These are phyloP conservation scores for Xylaria sp. DNA, from an alignment of 2,329 filamentous ascomycete species.

Conservation along the genomic window DNA sequence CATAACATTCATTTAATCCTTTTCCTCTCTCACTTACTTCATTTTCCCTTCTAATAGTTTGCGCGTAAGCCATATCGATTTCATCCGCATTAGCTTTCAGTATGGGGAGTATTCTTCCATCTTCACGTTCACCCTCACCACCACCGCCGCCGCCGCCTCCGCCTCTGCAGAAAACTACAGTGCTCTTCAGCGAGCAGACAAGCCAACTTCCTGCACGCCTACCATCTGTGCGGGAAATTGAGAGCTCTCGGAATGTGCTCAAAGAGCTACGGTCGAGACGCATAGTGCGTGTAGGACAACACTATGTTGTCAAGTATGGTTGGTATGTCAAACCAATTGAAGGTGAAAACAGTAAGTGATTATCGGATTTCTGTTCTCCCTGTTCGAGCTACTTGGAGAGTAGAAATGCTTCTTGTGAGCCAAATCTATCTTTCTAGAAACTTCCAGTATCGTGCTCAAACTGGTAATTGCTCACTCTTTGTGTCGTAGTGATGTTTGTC, in stretches of 20 bases:
- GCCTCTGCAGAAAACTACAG: background rate
- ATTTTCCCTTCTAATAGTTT: background rate
- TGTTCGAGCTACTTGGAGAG: background rate
- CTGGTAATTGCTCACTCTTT: background rate
- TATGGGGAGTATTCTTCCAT: background rate
- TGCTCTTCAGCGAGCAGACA: constrained; percentile 17
- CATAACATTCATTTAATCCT: background rate
- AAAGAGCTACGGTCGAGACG: constrained; percentile 11
- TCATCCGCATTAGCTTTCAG: background rate
- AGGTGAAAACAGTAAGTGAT: constrained; percentile 5
- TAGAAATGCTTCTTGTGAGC: background rate
- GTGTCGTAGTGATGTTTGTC: background rate
- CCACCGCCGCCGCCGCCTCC: background rate
- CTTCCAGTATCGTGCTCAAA: no score
- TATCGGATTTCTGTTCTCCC: background rate
- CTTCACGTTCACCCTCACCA: constrained; percentile 5
- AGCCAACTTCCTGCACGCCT: constrained; percentile 1
- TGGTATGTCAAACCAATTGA: constrained; percentile 3
- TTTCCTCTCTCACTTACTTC: background rate
- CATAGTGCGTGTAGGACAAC: constrained; percentile 15
- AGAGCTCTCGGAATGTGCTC: constrained; percentile 19
- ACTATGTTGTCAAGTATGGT: constrained; percentile 22
- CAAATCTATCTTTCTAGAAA: background rate
- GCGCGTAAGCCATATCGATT: background rate
- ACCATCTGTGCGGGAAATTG: constrained; percentile 21